phyloP scores from a whole-genome alignment of 78 protist species.

The Dictyostelium firmibasis region DNA sequence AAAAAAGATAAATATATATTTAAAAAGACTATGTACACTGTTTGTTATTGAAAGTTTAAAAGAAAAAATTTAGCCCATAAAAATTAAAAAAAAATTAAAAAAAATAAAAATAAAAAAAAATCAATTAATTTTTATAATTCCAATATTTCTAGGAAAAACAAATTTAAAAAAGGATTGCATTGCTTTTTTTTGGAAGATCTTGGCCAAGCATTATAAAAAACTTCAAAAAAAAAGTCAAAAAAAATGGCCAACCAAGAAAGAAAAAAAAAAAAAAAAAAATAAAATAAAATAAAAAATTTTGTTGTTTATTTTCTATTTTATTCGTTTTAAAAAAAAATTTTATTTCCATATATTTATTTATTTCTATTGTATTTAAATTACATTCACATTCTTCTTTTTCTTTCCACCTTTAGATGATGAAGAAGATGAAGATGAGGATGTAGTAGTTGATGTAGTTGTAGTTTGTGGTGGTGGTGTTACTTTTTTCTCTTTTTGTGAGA shows the following conservation, averaged over 20 bases:
- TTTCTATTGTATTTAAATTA: neutral
- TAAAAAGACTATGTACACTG: neutral
- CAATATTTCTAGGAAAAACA: neutral
- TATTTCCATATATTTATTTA: neutral
- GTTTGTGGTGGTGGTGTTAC: neutral
- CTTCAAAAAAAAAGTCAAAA: too few species aligned
- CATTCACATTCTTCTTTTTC: slow-evolving; percentile 33
- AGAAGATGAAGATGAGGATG: neutral
- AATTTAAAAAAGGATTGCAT: too few species aligned
- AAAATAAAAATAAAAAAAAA: neutral
- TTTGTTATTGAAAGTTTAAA: neutral
- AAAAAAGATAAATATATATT: too few species aligned
- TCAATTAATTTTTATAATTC: neutral
- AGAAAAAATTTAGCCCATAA: neutral
- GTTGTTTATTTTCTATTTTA: too few species aligned
- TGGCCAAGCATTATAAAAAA: too few species aligned
- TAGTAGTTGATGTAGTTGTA: slow-evolving; percentile 1
- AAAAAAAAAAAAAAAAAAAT: too few species aligned
- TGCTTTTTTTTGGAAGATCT: too few species aligned
- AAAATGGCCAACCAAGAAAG: too few species aligned
- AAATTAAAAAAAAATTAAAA: neutral
- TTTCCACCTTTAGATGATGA: neutral
- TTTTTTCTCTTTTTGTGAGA: neutral
- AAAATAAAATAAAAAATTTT: too few species aligned
- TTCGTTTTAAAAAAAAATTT: neutral